Evolutionary conservation across 1,139 yeast species (phyloP), one percentile per base, ranked within the genome.

Genomic region (Taphrina betulina): DNA sequence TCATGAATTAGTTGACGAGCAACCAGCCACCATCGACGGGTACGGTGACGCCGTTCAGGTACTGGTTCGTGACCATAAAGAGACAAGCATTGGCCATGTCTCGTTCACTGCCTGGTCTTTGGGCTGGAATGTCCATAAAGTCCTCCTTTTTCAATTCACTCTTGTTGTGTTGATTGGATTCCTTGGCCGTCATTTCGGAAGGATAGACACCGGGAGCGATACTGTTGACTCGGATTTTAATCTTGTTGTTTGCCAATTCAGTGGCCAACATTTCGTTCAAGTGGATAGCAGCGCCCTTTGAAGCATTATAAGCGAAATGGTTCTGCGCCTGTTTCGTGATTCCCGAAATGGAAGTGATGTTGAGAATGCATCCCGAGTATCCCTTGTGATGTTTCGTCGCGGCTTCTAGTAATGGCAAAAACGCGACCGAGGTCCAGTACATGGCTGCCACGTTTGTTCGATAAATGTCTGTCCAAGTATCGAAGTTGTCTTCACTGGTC

Each of bases 311-410:
- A 4, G 63, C 78, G 57, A 79, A 74, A 68, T 81, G 85, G 57
- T 79, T 78, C 68, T 80, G 81, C 20, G 53, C 85, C 85, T 52
- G 45, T 28, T 53, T 53, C 14, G 53, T 53, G 33, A 53, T 17
- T 17, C 57, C 57, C 10, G 53, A 44, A 29, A 53, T 53, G 40
- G 53, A 44, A 24, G 53, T 36, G 35, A 45, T 53, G 41, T 53
- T 53, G 52, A 53, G 44, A 45, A 53, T 45, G 20, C 34, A 19
- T 28, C 53, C 52, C 14, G 53, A 44, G 41, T 36, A 53, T 23
- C 57, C 57, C 19, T 36, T 37, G 26, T 53, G 52, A 23, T 41
- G 45, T 41, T 53, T 28, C 8, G 57, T 17, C 1, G 53, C 57
- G n/a, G 37, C 22, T 19, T 36, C 43, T 14, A 53, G 35, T 12